Base-by-base conservation (phyloP, 2,329 filamentous ascomycete genomes). In the Aspergillus nomiae region DNA sequence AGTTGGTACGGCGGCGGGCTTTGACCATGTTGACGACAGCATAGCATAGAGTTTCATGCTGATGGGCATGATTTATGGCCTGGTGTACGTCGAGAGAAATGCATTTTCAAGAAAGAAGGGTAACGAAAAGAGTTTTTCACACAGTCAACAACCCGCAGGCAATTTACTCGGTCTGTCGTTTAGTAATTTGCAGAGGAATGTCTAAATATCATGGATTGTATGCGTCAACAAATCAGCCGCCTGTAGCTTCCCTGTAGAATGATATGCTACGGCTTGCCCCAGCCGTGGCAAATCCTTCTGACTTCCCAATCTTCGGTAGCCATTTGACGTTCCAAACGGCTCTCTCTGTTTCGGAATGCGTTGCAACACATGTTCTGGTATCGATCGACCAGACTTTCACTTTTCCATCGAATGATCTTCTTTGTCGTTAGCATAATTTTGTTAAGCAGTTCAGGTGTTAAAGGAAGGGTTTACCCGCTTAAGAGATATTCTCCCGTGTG, bases 361-460 rank as follows among this genome's bases (percentile, higher is more conserved):
- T 99, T 14, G 94, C 93, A 51, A 99, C 95, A 74, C 95, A 98
- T 5, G 85, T 84, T 61, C 88, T 86, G 38, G 89, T 87, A 71
- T 97, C 93, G 63, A 97, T 87, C 34, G 92, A 94, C 95, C 95
- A 99, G 34, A 98, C 91, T 79, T 97, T 97, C 64, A 91, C 92
- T 78, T 96, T 97, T 43, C 95, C 94, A 74, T 98, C 94, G 76
- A 96, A 92, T 1, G 91, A 89, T 55, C 85, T 87, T 62, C 28
- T 6, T 51, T 36, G 4, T 21, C n/a, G 57, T 72, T 59, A 73
- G 64, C 32, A n/a, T 46, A 21, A 45, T 38, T 19, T 34, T 8
- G 28, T 21, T 56, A 10, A 57, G n/a, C 30, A 46, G 21, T 14
- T 9, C 24, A 46, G 21, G 11, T 58, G 19, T 7, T 14, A 24